Evolutionary conservation across 768 basidiomycete genomes (phyloP), one percentile per base, ranked within the genome.

Genomic region (Guyanaporus albipodus): DNA sequence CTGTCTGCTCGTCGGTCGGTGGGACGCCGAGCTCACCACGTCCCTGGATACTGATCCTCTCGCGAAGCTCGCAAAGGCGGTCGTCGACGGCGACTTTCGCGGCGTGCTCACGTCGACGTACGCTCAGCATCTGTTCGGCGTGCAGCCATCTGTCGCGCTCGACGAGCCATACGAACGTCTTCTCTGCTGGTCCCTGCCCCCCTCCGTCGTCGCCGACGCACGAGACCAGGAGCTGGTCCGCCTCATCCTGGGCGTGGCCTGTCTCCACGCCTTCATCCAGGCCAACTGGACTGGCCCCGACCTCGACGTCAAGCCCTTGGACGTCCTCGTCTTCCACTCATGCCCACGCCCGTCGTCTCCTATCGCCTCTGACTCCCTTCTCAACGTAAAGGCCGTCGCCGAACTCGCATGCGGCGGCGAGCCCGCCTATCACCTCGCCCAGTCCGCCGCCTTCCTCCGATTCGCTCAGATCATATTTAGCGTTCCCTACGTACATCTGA

Each of bases 211-310:
- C 8, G 36, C 59, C 4, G 67, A 71, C 39, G 64, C 67, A 3
- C 56, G 64, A 12, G 75, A 77, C 34, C 67, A 67, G 31, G 87
- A 87, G 62, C 57, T 85, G 18, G 49, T 74, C 29, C 76, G 75
- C 24, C 70, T 98, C 31, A 65, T 79, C 10, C 53, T 91, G 9
- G 91, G 81, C 0, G 74, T 95, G 9, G 83, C 91, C 6, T 85
- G 85, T 52, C 73, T 97, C 19, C 91, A 96, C 53, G 81, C 89
- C 0, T 99, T 94, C 70, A 73, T 93, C 5, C 96, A 99, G 64
- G 76, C 73, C 23, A 99, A 99, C 67, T 99, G 93, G 92, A 97
- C 94, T 0, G 96, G 96, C 6, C 96, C 96, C 3, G 77, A 87
- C 57, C 76, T 96, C 34, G 70, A 81, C 49, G 64, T 93, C 51